Evolutionary conservation across 2,329 filamentous ascomycete species (phyloP), one percentile per base, ranked within the genome.

Genomic region (Nigrospora oryzae): DNA sequence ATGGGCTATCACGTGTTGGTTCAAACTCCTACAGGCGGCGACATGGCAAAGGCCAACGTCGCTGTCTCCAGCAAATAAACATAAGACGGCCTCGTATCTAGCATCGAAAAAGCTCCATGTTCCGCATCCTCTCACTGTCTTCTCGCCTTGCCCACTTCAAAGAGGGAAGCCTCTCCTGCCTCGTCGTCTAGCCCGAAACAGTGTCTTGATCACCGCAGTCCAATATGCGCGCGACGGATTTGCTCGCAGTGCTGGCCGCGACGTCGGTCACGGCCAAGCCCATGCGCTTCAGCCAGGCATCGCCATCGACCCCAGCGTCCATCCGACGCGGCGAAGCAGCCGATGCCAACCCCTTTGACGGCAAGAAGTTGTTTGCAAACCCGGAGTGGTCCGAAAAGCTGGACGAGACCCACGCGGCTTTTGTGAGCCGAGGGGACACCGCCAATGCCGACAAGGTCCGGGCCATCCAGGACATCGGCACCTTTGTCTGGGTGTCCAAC

Each of bases 351-450:
- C 66, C 76, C 0, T 77, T 80, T 54, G 46, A 61, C 1, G 68
- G 68, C 47, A 70, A 68, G 50, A 67, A 63, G 7, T 59, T 77
- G 23, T 75, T 71, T 52, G 65, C 63, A 48, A 71, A 72, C 56
- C 63, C 65, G n/a, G 51, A 51, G 16, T 73, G 69, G 56, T 61
- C 66, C 12, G 49, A 44, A n/a, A 66, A 70, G 55, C 60, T 73
- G 32, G 59, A 67, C 23, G 47, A 61, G 44, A 69, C 69, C 14
- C 51, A 63, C 45, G 51, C 55, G 2, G 52, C 61, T 17, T 70
- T 70, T 55, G 48, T 57, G 11, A 52, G 52, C 12, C 55, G 57
- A 43, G 62, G 62, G 23, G 67, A 71, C 50, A 37, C 45, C 10
- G 45, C 56, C 40, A 70, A 69, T 50, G 63, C 66, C 36, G 58